A percentile compares a stretch with the other conserved stretches of the same genome.
phyloP scores from a whole-genome alignment of 139 green algal genomes.

The Tetraselmis striata region DNA sequence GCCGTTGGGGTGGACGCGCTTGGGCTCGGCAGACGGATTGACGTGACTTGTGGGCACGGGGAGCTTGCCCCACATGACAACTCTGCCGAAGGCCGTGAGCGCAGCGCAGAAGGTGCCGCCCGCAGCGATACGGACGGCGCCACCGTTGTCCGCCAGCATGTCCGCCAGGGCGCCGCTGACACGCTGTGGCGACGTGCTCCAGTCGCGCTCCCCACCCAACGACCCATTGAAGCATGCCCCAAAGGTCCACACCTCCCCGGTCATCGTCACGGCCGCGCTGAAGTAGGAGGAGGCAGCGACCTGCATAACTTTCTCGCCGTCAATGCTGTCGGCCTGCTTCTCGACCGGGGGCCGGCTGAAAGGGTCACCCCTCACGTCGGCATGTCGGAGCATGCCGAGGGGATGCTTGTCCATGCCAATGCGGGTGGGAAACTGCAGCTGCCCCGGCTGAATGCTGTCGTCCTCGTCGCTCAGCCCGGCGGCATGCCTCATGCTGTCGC shows the following conservation, averaged over 20 bases:
- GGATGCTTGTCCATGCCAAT: constrained; percentile 43
- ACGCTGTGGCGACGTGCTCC: constrained; percentile 22
- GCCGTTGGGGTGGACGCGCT: background rate
- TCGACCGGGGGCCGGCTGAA: background rate
- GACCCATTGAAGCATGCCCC: constrained; percentile 54
- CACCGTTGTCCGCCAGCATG: constrained; percentile 40
- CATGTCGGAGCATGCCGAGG: constrained; percentile 7
- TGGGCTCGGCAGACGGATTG: background rate
- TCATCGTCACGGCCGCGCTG: constrained; percentile 25
- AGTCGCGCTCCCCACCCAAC: constrained; percentile 32
- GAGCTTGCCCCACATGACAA: constrained; percentile 61
- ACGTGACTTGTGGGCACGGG: background rate
- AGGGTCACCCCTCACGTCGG: too few relatives aligned
- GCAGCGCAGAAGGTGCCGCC: constrained; percentile 50
- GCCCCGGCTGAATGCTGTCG: constrained; percentile 5
- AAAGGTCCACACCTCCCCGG: constrained; percentile 51
- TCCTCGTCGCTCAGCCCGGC: background rate
- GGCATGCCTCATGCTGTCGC: background rate
- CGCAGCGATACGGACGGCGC: constrained; percentile 37
- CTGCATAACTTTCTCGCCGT: constrained; percentile 20
- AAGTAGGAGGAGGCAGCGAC: constrained; percentile 44
- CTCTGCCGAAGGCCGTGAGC: constrained; percentile 36
- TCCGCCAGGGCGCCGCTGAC: constrained; percentile 21
- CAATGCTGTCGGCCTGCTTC: background rate
- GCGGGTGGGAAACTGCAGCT: constrained; percentile 35